Evolutionary conservation across 768 basidiomycete species (phyloP), one percentile per base, ranked within the genome.

Genomic region (Termitomyces titanicus): DNA sequence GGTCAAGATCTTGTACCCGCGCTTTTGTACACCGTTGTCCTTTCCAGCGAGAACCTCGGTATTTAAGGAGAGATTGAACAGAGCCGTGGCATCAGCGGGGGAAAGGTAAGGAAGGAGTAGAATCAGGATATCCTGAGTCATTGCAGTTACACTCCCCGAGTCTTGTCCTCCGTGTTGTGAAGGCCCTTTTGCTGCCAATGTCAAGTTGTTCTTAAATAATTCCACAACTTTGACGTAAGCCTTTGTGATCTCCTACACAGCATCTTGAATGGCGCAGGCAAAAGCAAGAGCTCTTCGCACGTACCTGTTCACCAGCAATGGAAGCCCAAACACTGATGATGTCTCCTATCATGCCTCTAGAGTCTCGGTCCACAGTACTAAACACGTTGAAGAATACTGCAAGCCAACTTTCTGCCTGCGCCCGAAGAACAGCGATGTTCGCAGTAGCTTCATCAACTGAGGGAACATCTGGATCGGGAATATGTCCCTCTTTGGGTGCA

Each of bases 311-410:
- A 20, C 81, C 83, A 33, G 94, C 87, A 57, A 98, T 88, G 6
- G 80, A 80, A 34, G 88, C 79, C 92, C 95, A 99, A n/a, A 80
- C 78, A 13, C 78, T 82, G 63, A 98, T 90, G 42, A 92, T 92
- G 51, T 94, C 93, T 18, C 94, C 92, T 15, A 98, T 85, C 72
- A 85, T 77, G 8, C 85, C 84, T 49, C 89, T 77, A 31, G 72
- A 77, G 58, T 97, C 94, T 47, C 84, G 79, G n/a, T 80, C 82
- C 31, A 90, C 84, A 56, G 82, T 92, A 54, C 89, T 82, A 71
- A 96, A 98, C n/a, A 99, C 88, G 67, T 99, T 99, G 77, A 98
- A 94, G 43, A 97, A 77, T 5, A 98, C 94, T 0, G 93, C 87
- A 33, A 98, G 82, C 89, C 97, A 95, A 64, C 93, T 97, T 67